A percentile compares a stretch with the other conserved stretches of the same genome.
Conservation (phyloP, 1,284 basidiomycete species). For the Apiotrichum sp. region DNA sequence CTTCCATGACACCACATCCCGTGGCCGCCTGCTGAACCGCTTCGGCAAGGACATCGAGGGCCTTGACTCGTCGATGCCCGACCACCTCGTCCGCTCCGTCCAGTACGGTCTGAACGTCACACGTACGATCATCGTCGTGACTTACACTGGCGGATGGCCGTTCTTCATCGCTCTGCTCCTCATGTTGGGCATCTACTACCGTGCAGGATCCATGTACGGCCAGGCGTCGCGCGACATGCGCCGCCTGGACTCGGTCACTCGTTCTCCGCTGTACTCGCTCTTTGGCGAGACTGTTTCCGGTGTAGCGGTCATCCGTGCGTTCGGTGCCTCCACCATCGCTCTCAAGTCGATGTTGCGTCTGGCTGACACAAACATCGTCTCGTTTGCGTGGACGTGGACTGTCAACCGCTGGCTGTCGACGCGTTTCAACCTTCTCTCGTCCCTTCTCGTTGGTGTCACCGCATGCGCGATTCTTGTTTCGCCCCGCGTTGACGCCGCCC, state of each 20-base stretch:
- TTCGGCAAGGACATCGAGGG: slow-evolving; percentile 94
- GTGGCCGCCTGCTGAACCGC: slow-evolving; percentile 77
- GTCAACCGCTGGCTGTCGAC: slow-evolving; percentile 47
- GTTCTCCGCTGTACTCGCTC: slow-evolving; percentile 84
- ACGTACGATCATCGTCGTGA: slow-evolving; percentile 56
- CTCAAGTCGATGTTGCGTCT: slow-evolving; percentile 77
- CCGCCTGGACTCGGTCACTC: slow-evolving; percentile 77
- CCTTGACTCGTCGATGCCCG: slow-evolving; percentile 76
- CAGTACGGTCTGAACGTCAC: slow-evolving; percentile 50
- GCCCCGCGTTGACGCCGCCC: slow-evolving; percentile 64
- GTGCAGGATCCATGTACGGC: slow-evolving; percentile 63
- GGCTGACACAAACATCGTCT: slow-evolving; percentile 71
- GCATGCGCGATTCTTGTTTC: slow-evolving; percentile 63
- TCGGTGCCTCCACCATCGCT: slow-evolving; percentile 69
- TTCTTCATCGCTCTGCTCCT: slow-evolving; percentile 61
- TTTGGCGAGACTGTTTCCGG: slow-evolving; percentile 86
- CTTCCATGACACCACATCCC: slow-evolving; percentile 87
- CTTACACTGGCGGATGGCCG: slow-evolving; percentile 67
- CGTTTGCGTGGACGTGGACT: slow-evolving; percentile 79
- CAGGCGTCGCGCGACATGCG: slow-evolving; percentile 86
- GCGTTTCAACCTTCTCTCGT: slow-evolving; percentile 75
- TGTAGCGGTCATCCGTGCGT: slow-evolving; percentile 73
- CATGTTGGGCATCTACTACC: slow-evolving; percentile 54
- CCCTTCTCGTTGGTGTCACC: slow-evolving; percentile 64
- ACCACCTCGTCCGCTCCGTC: slow-evolving; percentile 67